These are phyloP conservation scores for Sideroxylon spinosum DNA, from an alignment of 179 eudicot genomes.

Conservation along the genomic window DNA sequence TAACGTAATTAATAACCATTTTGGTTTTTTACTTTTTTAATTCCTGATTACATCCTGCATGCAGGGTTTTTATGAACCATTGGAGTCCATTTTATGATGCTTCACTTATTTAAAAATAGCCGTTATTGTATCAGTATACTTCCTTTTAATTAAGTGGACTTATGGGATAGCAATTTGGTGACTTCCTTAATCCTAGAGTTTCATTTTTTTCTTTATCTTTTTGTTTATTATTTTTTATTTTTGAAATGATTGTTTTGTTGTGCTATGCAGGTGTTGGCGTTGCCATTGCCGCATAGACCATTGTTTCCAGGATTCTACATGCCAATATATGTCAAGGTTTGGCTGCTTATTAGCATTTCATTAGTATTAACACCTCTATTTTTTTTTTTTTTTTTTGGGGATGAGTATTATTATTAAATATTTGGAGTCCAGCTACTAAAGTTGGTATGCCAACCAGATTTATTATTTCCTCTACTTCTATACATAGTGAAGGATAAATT, in stretches of 20 bases:
- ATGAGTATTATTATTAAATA: too few species aligned
- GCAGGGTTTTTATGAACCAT: neutral
- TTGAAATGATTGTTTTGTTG: constrained; percentile 7
- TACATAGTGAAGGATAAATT: neutral
- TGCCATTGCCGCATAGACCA: constrained; percentile 88
- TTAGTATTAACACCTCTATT: too few species aligned
- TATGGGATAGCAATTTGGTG: neutral
- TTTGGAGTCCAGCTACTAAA: too few species aligned
- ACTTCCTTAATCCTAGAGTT: too few species aligned
- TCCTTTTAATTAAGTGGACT: neutral
- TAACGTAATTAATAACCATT: neutral
- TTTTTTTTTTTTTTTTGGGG: too few species aligned
- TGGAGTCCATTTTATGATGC: neutral
- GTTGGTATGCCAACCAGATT: too few species aligned
- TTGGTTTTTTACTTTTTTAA: neutral
- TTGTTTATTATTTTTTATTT: constrained; percentile 12
- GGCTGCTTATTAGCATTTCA: constrained; percentile 14
- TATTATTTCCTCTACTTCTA: too few species aligned
- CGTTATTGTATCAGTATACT: neutral
- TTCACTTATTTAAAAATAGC: neutral
- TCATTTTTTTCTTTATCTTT: too few species aligned
- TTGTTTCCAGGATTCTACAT: constrained; percentile 95
- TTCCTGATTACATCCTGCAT: neutral
- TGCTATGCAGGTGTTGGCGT: constrained; percentile 72
- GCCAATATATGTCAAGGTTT: constrained; percentile 94